Conservation (phyloP, 768 basidiomycete genomes). For the Pisolithus orientalis region DNA sequence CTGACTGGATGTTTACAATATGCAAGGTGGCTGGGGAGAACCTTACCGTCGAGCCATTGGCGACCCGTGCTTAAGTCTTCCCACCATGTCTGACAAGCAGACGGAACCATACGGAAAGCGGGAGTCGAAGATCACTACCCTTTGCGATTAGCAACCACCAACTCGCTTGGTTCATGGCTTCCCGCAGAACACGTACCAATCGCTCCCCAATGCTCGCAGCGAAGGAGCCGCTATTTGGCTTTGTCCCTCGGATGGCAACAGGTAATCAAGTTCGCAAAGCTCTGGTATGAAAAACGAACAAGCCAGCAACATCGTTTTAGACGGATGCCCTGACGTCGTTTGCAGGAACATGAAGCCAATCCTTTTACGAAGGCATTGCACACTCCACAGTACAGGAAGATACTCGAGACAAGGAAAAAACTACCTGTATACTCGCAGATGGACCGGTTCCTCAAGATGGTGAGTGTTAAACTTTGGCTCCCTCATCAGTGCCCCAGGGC, state of each 20-base stretch:
- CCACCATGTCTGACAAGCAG: no score
- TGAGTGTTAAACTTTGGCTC: conserved; percentile 34
- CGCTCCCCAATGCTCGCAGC: conserved; percentile 12
- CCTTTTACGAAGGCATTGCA: conserved; percentile 83
- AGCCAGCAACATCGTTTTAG: neutral
- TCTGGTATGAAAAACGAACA: conserved; percentile 45
- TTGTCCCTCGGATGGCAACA: conserved; percentile 62
- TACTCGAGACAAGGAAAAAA: conserved; percentile 77
- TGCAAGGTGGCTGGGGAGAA: no score
- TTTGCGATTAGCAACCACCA: no score
- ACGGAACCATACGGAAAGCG: no score
- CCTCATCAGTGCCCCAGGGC: neutral
- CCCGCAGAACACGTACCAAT: conserved; percentile 21
- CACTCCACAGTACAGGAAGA: conserved; percentile 77
- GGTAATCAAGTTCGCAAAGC: conserved; percentile 61
- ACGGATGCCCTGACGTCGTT: neutral
- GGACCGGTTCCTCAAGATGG: conserved; percentile 87
- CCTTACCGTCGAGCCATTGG: no score
- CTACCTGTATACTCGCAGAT: conserved; percentile 90
- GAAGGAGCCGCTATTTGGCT: conserved; percentile 65
- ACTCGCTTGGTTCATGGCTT: neutral
- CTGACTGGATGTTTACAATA: no score
- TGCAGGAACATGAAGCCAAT: conserved; percentile 72
- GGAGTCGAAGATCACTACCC: no score
- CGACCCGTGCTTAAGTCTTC: no score